Evolutionary conservation across 345 rosid genomes (phyloP), one percentile per base, ranked within the genome.

Genomic region (Populus davidiana): DNA sequence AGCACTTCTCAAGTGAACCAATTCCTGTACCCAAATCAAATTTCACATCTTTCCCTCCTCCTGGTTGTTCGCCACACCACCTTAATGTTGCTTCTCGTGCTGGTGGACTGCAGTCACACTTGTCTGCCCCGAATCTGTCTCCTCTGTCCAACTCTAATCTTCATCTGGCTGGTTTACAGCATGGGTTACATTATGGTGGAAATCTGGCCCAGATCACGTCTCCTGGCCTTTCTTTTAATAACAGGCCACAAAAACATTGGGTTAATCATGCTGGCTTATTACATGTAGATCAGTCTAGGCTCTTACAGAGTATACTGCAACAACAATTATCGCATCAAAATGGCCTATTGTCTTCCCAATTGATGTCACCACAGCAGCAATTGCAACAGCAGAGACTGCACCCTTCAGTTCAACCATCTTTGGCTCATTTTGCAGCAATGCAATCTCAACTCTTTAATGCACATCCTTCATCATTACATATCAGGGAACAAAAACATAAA

Each of bases 11-110:
- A 41, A 91, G 88, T 41, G 99, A 92, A 84, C 93, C 97, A 6
- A 82, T 87, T 75, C 80, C 82, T 72, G 79, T 87, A 50, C 92
- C 93, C 0, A 90, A 92, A 78, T 92, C 99, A 2, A 75, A 83
- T 43, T 93, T 83, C 83, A 93, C 93, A 0, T 96, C 97, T 49
- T 96, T 92, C 79, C 97, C 94, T 75, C 95, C 92, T 20, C 91
- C 98, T 27, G 92, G 97, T 23, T 88, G 85, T 81, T 85, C 91
- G 20, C 91, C 93, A 1, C 84, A 82, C 77, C 88, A 90, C 74
- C 87, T 86, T 39, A 90, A 85, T 64, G 79, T 89, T 79, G 85
- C 87, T 59, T 82, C 87, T 80, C 86, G 82, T 70, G 78, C 86
- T 36, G 84, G 87, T 79, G 92, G 90, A 64, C 77, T 85, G 17